Percentiles rank a stretch among this genome's conserved stretches.
Evolutionary conservation across 108 stramenopile genomes (phyloP).

Genomic region (Nannochloropsis granulata): DNA sequence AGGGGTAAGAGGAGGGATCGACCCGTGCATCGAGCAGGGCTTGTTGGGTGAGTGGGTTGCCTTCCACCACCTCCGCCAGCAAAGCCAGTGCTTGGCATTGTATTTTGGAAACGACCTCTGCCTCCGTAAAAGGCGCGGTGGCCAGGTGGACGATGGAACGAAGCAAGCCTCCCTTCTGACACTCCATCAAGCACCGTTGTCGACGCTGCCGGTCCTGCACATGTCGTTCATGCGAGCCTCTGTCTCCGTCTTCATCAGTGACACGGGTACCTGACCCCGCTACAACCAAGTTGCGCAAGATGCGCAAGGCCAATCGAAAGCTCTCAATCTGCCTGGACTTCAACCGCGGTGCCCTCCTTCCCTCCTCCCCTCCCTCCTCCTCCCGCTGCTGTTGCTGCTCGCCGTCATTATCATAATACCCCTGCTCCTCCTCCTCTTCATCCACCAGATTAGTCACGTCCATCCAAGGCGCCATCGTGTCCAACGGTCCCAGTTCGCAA

Average conservation of each 20-base stretch:
- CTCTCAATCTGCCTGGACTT: neutral
- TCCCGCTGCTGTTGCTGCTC: neutral
- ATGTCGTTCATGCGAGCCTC: neutral
- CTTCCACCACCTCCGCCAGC: neutral
- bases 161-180: neutral
- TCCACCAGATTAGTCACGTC: neutral
- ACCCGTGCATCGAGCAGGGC: neutral
- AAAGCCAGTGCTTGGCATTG: neutral
- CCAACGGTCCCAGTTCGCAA: neutral
- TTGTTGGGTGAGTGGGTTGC: neutral
- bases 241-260: neutral
- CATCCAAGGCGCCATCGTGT: neutral
- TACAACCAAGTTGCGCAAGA: neutral
- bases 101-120: neutral
- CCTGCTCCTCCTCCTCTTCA: neutral
- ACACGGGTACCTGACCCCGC: neutral
- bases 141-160: neutral
- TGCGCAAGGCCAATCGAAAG: neutral
- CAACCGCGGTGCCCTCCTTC: neutral
- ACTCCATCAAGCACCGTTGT: neutral
- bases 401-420: neutral
- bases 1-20: neutral
- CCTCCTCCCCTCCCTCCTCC: neutral
- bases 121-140: neutral
- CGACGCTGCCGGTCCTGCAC: neutral